Evolutionary conservation across 192 early-diverging fungal species (phyloP), one percentile per base, ranked within the genome.

Genomic region (Phlyctochytrium bullatum): DNA sequence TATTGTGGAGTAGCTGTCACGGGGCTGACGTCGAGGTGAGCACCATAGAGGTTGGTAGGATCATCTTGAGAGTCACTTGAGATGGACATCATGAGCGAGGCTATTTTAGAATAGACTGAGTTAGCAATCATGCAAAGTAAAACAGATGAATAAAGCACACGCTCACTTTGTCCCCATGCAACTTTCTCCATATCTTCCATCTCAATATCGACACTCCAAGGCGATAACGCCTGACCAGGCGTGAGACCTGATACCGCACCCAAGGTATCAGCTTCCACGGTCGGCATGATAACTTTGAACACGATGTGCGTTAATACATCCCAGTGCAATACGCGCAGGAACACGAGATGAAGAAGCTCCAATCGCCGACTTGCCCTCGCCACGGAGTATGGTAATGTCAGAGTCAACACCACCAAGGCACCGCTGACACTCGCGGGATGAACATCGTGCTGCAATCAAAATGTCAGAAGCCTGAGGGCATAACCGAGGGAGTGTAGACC

Each of bases 271-370:
- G 10, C 40, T 6, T 47, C 40, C 40, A 47, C 40, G 20, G 20
- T 14, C 20, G 40, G 40, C 6, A 20, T 20, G 20, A 47, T 62
- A 25, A 65, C 69, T 2, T 54, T 23, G 27, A 71, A 36, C 16
- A 71, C 53, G 33, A 62, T 62, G 57, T 64, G 40, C 2, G 3
- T 25, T 12, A 71, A 14, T 6, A 71, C 62, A 35, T 71, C 69
- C 69, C 69, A 71, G 52, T 71, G 69, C 17, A 71, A 28, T 2
- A 51, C 58, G 17, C 34, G 53, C 23, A 40, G 4, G 30, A 65
- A 27, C 10, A 64, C 50, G 17, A 23, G 24, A 24, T 57, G 27
- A 34, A 71, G 34, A 34, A 20, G 6, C 20, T 47, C 10, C 6
- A 47, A 20, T 14, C 20, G 40, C 40, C 10, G 20, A 6, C 10